Base-by-base conservation (phyloP, 2,329 filamentous ascomycete genomes). In the Fragosphaeria purpurea region DNA sequence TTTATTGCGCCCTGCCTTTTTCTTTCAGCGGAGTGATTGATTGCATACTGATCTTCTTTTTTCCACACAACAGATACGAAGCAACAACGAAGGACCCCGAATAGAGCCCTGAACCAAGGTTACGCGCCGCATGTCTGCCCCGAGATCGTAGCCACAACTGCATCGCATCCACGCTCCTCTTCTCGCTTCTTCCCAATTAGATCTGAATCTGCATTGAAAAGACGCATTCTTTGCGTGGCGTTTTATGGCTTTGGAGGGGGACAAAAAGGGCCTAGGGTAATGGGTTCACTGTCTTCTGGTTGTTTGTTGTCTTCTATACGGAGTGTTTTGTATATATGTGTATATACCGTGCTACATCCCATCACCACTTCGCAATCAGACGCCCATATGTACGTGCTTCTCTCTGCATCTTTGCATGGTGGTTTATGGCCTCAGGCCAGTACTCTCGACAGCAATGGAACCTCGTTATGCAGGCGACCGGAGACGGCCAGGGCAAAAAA, bases 61-160 rank as follows among this genome's bases (percentile, higher is more conserved):
- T 22, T 22, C 3, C 44, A 30, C 40, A 31, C 2, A 3, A 7
- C 44, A 57, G 56, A 50, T 58, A 58, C 47, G 56, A 58, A 52
- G 52, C 56, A 6, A 58, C 56, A 6, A 52, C 44, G 38, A 55
- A 56, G 35, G 46, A 54, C 3, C 41, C 41, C 10, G 35, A 37
- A 37, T 37, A 37, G 11, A 11, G 35, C 22, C 22, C 22, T 22
- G 22, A 22, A 22, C 22, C 22, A 22, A 22, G 22, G 22, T 22
- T 22, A 22, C 22, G 22, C 22, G 22, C 22, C 22, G 22, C 22
- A 22, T 22, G 22, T 22, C 22, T 22, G 22, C 22, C 22, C 22
- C 22, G 22, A 22, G 22, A 22, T 22, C 22, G 22, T 22, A 22
- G 22, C 22, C 22, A 22, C 22, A 22, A 22, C 22, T 22, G 22